Evolutionary conservation across 768 basidiomycete genomes (phyloP).

Genomic region (Psilocybe subaeruginosa): DNA sequence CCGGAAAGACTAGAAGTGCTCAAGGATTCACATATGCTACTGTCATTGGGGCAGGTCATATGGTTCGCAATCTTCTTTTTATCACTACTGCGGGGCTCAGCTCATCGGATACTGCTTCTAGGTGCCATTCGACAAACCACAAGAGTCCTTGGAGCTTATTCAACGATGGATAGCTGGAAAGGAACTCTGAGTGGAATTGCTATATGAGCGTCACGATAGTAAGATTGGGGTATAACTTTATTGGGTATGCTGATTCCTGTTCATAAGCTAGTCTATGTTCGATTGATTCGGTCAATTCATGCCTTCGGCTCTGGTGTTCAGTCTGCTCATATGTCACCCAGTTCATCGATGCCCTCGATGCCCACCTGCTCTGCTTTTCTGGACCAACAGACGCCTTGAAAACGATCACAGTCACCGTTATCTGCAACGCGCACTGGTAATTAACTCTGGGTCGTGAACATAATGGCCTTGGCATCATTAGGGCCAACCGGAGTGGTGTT

Average conservation of each 20-base stretch:
- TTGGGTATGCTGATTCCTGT: not conserved
- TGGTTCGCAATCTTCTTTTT: conserved; percentile 32
- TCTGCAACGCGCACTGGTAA: not conserved
- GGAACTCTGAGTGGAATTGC: not conserved
- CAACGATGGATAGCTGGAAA: conserved; percentile 42
- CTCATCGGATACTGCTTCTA: conserved; percentile 17
- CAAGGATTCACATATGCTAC: conserved; percentile 68
- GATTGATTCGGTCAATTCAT: too few relatives aligned
- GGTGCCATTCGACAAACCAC: conserved; percentile 69
- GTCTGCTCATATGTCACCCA: not conserved
- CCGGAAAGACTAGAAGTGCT: conserved; percentile 38
- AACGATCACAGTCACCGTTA: not conserved
- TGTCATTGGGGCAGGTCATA: conserved; percentile 71
- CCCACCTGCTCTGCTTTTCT: not conserved
- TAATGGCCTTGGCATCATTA: not conserved
- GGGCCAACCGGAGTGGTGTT: not conserved
- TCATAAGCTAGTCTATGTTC: not conserved
- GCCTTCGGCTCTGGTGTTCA: too few relatives aligned
- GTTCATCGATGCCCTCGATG: too few relatives aligned
- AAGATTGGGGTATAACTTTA: too few relatives aligned
- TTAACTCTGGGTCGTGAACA: not conserved
- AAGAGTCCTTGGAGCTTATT: conserved; percentile 51
- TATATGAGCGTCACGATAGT: too few relatives aligned
- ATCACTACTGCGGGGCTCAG: not conserved
- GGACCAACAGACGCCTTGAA: not conserved